Percentiles rank a stretch among this genome's conserved stretches.
Conservation (phyloP, 73 alveolate genomes). For the Effrenium voratum region DNA sequence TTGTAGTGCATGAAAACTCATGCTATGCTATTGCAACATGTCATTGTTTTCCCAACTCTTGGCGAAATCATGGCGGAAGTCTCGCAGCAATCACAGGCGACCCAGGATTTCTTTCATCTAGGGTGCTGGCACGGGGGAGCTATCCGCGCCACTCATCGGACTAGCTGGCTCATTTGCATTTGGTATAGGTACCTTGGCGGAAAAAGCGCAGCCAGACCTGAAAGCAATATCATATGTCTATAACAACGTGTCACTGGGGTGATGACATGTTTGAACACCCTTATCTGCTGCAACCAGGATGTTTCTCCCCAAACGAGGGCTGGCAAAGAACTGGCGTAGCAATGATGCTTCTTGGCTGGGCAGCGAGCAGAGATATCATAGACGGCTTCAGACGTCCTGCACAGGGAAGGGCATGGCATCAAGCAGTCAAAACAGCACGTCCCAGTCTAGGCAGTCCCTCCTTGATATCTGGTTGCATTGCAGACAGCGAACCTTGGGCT, state of each 20-base stretch:
- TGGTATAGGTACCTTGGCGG: constrained; percentile 64
- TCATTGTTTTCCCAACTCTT: too few relatives aligned
- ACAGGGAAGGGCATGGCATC: neutral
- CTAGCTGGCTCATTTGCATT: constrained; percentile 53
- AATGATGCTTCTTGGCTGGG: neutral
- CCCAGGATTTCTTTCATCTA: neutral
- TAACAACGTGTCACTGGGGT: too few relatives aligned
- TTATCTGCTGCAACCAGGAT: too few relatives aligned
- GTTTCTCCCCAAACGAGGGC: too few relatives aligned
- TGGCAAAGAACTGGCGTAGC: too few relatives aligned
- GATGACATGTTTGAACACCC: too few relatives aligned
- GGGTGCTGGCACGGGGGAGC: constrained; percentile 51
- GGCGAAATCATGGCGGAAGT: too few relatives aligned
- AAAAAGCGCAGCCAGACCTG: too few relatives aligned
- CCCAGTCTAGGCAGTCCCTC: neutral
- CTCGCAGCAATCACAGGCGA: neutral
- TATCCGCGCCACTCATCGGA: constrained; percentile 52
- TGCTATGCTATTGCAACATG: too few relatives aligned
- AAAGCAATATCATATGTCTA: too few relatives aligned
- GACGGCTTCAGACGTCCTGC: constrained; percentile 89
- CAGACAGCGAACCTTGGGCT: constrained; percentile 44
- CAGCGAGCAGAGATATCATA: constrained; percentile 49
- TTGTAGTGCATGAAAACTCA: too few relatives aligned
- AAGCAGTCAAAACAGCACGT: neutral
- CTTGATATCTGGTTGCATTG: constrained; percentile 70